A percentile compares a stretch with the other conserved stretches of the same genome.
phyloP scores from a whole-genome alignment of 1,139 yeast species.

The Candida gigantensis region DNA sequence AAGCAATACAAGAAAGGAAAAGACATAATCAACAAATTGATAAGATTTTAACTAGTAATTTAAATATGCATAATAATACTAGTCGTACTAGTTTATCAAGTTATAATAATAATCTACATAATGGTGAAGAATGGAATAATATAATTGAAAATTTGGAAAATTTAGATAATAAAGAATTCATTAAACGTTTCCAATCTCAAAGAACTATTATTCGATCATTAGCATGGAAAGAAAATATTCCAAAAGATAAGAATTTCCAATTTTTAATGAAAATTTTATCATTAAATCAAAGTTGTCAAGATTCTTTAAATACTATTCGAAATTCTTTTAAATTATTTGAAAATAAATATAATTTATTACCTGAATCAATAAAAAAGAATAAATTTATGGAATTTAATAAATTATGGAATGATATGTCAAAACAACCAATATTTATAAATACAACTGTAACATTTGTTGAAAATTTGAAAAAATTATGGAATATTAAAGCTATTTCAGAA shows the following conservation, averaged over 20 bases:
- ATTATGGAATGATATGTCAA: constrained; percentile 24
- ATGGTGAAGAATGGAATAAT: constrained; percentile 20
- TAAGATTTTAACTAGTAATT: constrained; percentile 28
- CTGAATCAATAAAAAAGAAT: constrained; percentile 29
- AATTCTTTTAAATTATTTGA: constrained; percentile 23
- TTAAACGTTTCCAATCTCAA: constrained; percentile 28
- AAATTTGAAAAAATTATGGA: constrained; percentile 33
- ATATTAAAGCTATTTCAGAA: constrained; percentile 40
- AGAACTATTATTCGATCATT: constrained; percentile 35
- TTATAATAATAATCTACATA: no score
- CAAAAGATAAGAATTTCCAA: constrained; percentile 26
- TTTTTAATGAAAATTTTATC: constrained; percentile 31
- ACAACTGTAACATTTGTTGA: constrained; percentile 24
- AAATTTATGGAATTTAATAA: constrained; percentile 38
- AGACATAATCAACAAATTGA: constrained; percentile 44
- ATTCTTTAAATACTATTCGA: constrained; percentile 18
- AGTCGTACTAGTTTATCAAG: neutral
- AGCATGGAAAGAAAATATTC: constrained; percentile 43
- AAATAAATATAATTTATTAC: constrained; percentile 24
- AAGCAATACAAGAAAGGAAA: constrained; percentile 32
- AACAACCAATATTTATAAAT: constrained; percentile 35
- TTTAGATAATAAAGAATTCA: constrained; percentile 32
- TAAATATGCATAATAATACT: constrained; percentile 14
- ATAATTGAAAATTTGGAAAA: constrained; percentile 22
- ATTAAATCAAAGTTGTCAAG: constrained; percentile 18